Base-by-base conservation (phyloP, 106 monocot genomes). In the Dendrobium catenatum region DNA sequence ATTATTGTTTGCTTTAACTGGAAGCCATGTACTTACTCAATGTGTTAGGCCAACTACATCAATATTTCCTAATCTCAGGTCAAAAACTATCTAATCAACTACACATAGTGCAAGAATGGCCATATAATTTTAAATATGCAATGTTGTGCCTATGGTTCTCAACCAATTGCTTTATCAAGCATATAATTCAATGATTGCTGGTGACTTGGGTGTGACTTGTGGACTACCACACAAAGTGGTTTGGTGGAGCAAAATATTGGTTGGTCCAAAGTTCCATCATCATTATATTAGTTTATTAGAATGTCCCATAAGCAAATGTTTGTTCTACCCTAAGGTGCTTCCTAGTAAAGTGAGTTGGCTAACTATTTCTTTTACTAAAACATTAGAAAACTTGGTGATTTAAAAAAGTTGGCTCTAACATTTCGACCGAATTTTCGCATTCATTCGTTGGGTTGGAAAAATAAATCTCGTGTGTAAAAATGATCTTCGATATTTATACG, bases 131-230 rank as follows among this genome's bases (percentile, higher is more conserved):
- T 13, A 13, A 51, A 51, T 51, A 51, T 51, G 16, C 51, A 2
- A 16, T 51, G 13, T 13, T 51, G 51, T 51, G 51, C 16, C 51
- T 51, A 1, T 2, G 51, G 51, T 51, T 51, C 51, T 51, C 51
- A 51, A 48, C 13, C 13, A 51, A 51, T 51, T 51, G 51, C 15
- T 51, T 51, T 51, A 13, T 1, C 51, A 51, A 15, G 51, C 51
- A 51, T 51, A 51, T 51, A 51, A 66, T 66, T 66, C n/a, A 66
- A 66, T 22, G 64, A 66, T 66, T 66, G n/a, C n/a, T 66, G 64
- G 22, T 66, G 64, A 66, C n/a, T 66, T 66, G 26, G 64, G 64
- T 66, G 64, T 66, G 64, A 66, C n/a, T 51, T 51, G 10, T 51
- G 51, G 51, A 51, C 51, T 51, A 51, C 51, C n/a, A 26, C 24